phyloP scores from a whole-genome alignment of 2,329 filamentous ascomycete genomes.

The Aspergillus hiratsukae region DNA sequence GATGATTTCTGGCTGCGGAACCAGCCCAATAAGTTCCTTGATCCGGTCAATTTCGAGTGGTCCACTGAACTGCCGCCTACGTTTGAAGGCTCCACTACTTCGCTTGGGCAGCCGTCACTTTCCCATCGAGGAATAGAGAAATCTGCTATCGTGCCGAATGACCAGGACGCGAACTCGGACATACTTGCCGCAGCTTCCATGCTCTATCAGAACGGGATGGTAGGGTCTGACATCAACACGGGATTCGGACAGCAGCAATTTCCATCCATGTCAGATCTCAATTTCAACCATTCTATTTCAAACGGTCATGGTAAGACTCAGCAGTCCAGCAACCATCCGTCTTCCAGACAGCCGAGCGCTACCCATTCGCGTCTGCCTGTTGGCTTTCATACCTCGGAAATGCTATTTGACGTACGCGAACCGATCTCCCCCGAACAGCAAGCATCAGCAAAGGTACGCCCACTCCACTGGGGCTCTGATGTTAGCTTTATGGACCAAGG shows the following conservation, averaged over 20 bases:
- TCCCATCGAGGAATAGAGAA: slow-evolving; percentile 26
- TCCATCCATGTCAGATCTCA: slow-evolving; percentile 18
- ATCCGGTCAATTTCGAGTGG: slow-evolving; percentile 33
- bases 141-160: slow-evolving; percentile 20
- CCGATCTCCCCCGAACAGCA: slow-evolving; percentile 32
- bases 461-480: slow-evolving; percentile 65
- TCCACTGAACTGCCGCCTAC: slow-evolving; percentile 55
- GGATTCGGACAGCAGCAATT: slow-evolving; percentile 28
- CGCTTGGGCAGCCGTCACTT: slow-evolving; percentile 52
- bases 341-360: slow-evolving; percentile 10
- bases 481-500: slow-evolving; percentile 57
- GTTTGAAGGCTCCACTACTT: slow-evolving; percentile 63
- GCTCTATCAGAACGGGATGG: slow-evolving; percentile 36
- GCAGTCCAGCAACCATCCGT: slow-evolving; percentile 9
- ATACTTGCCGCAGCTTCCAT: slow-evolving; percentile 56
- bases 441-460: slow-evolving; percentile 36
- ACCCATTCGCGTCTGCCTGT: slow-evolving; percentile 21
- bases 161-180: slow-evolving; percentile 38
- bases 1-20: slow-evolving; percentile 36
- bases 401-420: slow-evolving; percentile 36
- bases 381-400: slow-evolving; percentile 34
- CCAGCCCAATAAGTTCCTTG: slow-evolving; percentile 25
- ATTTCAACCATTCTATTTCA: slow-evolving; percentile 14
- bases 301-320: slow-evolving; percentile 17
- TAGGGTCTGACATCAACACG: slow-evolving; percentile 27